Base-by-base conservation (phyloP, 805 yeast genomes). In the Suhomyces emberorum region DNA sequence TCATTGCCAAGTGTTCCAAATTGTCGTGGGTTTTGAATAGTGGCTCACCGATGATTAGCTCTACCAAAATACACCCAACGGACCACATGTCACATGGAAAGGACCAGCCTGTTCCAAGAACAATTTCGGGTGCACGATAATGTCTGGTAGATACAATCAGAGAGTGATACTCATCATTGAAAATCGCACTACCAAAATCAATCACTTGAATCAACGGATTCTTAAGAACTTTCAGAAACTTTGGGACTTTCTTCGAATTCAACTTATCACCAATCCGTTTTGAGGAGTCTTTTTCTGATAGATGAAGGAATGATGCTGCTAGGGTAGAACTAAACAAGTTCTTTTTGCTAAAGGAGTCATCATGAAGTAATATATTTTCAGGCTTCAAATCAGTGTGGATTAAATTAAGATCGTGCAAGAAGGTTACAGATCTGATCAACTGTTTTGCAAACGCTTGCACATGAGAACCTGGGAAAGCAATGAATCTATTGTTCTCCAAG, bases 51-150 rank as follows among this genome's bases (percentile, higher is more conserved):
- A 95, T 87, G 25, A 86, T 81, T 33, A 93, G 63, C 62, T 93
- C 99, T 7, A 88, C 89, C 23, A 93, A 63, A 11, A 93, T 87
- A 59, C 98, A 91, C 1, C 96, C 99, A 29, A 93, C 72, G 1
- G 96, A 86, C 99, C 99, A 93, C 65, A 91, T 69, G 58, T 93
- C 99, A 59, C 98, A 91, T 1, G 97, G 95, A 50, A 76, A 88
- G 6, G 96, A 84, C 98, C 98, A 93, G 14, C 97, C 96, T n/a
- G 77, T 72, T 1, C 96, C 96, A 20, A 93, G 63, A 1, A 91
- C 88, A 44, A 93, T 88, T 57, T 93, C 98, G 0, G 98, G 98
- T 0, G 98, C 98, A 36, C 98, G 69, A 59, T 93, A 93, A 60
- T 93, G 98, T 33, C 99, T 72, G 1, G 99, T 93, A 6, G 96